Evolutionary conservation across 768 basidiomycete genomes (phyloP).

Genomic region (Coprinopsis sp.): DNA sequence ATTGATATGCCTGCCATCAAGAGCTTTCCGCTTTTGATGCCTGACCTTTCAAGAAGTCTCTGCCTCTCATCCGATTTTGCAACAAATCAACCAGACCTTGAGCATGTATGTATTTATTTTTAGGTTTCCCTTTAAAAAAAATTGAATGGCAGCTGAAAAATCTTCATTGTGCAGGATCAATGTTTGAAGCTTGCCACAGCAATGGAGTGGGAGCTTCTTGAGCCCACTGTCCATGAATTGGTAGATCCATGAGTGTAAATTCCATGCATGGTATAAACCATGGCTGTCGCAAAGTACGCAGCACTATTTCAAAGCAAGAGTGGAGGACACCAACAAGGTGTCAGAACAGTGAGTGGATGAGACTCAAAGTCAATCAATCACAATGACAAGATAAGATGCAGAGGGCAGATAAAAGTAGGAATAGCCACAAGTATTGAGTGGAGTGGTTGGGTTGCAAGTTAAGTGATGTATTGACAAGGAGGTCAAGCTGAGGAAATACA

Average conservation of each 20-base stretch:
- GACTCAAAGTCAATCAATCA: too few relatives aligned
- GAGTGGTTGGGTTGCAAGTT: too few relatives aligned
- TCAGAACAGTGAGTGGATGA: too few relatives aligned
- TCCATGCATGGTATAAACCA: conserved; percentile 23
- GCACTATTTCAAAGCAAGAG: too few relatives aligned
- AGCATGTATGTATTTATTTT: conserved; percentile 21
- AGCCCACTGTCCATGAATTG: conserved; percentile 14
- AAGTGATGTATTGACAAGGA: too few relatives aligned
- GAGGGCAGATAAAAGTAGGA: too few relatives aligned
- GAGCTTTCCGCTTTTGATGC: conserved; percentile 11
- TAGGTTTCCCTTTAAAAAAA: conserved; percentile 16
- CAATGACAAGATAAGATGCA: too few relatives aligned
- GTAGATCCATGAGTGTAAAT: conserved; percentile 27
- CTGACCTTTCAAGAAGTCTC: neutral
- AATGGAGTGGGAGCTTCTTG: neutral
- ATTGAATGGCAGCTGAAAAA: conserved; percentile 19
- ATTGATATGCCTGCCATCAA: conserved; percentile 18
- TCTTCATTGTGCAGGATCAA: conserved; percentile 27
- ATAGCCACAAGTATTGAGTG: too few relatives aligned
- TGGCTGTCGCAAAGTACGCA: too few relatives aligned
- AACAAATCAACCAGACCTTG: conserved; percentile 22
- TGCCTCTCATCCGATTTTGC: conserved; percentile 1
- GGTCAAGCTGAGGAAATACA: too few relatives aligned
- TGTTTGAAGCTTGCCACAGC: neutral
- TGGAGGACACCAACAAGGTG: too few relatives aligned